These are phyloP conservation scores for Cyclotella atomus DNA, from an alignment of 108 stramenopile species.

Conservation along the genomic window DNA sequence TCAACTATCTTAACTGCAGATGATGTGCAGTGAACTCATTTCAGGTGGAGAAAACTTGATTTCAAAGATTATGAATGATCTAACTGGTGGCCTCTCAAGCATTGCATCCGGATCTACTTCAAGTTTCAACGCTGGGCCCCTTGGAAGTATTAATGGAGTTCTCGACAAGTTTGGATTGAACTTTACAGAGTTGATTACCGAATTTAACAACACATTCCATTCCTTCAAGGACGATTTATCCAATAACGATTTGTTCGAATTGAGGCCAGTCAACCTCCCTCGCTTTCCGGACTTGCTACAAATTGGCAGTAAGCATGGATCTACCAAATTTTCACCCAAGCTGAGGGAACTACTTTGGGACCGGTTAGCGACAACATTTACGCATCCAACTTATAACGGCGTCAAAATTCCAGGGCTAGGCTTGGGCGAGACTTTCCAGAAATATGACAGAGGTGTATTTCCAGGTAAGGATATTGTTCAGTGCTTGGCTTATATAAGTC, in stretches of 20 bases:
- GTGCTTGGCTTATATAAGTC: background rate
- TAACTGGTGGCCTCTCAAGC: conserved; percentile 3
- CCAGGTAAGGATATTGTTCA: background rate
- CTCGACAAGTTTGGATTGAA: conserved; percentile 25
- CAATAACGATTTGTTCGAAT: conserved; percentile 8
- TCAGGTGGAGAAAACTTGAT: conserved; percentile 11
- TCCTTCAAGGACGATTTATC: conserved; percentile 5
- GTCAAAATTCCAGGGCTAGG: conserved; percentile 18
- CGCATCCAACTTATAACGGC: conserved; percentile 17
- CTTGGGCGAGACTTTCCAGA: background rate
- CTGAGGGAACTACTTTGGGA: conserved; percentile 24
- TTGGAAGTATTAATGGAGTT: conserved; percentile 14
- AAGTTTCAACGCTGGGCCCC: conserved; percentile 7
- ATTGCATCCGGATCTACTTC: background rate
- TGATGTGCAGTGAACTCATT: conserved; percentile 14
- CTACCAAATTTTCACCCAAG: conserved; percentile 5
- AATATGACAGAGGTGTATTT: background rate
- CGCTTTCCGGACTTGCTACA: conserved; percentile 22
- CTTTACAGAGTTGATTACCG: conserved; percentile 4
- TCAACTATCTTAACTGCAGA: background rate
- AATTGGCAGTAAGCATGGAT: conserved; percentile 32
- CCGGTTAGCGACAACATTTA: conserved; percentile 19
- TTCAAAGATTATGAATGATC: background rate
- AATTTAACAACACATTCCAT: conserved; percentile 8
- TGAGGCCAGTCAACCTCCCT: conserved; percentile 21